Evolutionary conservation across 2,329 filamentous ascomycete genomes (phyloP), one percentile per base, ranked within the genome.

Genomic region (Cladorrhinum sp.): DNA sequence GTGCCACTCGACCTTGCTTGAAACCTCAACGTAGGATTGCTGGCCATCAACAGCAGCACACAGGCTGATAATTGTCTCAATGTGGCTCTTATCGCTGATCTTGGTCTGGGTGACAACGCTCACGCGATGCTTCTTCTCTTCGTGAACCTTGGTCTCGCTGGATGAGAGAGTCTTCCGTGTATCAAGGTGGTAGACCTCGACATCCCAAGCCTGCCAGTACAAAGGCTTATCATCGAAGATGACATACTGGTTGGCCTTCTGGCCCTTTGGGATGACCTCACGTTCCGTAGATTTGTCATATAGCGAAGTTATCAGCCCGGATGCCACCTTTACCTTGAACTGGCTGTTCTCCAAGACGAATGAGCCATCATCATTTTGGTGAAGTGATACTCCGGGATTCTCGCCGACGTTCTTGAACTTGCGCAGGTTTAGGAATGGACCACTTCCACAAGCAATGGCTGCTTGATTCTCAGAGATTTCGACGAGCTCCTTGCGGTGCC

Each of bases 141-240:
- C 91, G 38, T 85, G 78, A 59, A 98, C 88, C 64, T 80, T 82
- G 12, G 91, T 92, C 66, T 86, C 81, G 64, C 84, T 82, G 18
- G 87, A 84, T 5, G 82, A 72, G 13, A 99, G 81, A 72, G 93
- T 90, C 72, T 90, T 85, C 59, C 92, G 87, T 1, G 92, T 95
- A 58, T 96, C 87, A 24, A 98, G 84, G 70, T 99, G 95, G 77
- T 89, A 99, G 25, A 98, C 93, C 75, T 99, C 95, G 5, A 98
- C 93, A 73, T 99, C 93, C 93, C 93, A 96, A 2, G 92, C 93
- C 76, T 97, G 91, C 93, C 92, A 98, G 78, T 96, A 96, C 23
- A 97, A 83, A 22, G 93, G 93, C 77, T 98, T 97, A 77, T 99
- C 95, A 71, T 99, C 95, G 70, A 96, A 98, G 23, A 98, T 86